Evolutionary conservation across 345 rosid species (phyloP).

Genomic region (Raphanus sativus): DNA sequence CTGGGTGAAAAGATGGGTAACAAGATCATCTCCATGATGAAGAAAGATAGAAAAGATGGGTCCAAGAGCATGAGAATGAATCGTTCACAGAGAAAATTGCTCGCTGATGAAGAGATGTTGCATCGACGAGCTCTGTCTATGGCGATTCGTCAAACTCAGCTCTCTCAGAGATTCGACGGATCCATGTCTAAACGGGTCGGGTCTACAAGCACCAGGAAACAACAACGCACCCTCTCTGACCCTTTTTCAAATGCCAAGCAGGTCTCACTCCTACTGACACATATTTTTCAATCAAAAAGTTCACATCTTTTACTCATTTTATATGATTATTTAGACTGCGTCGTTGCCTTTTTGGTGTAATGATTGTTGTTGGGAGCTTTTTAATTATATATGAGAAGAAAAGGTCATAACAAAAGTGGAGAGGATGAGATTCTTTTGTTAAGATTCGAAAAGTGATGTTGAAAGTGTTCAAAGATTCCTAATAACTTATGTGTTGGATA

Average conservation of each 20-base stretch:
- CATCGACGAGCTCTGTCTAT: constrained; percentile 92
- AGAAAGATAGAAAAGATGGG: constrained; percentile 64
- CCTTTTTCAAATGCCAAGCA: constrained; percentile 73
- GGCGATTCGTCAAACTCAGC: constrained; percentile 85
- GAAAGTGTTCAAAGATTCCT: constrained; percentile 7
- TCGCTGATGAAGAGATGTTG: constrained; percentile 81
- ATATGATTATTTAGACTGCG: constrained; percentile 2
- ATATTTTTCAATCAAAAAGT: background rate
- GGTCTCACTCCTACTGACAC: constrained; percentile 40
- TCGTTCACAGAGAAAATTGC: constrained; percentile 79
- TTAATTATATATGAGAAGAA: constrained; percentile 11
- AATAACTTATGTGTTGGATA: no score
- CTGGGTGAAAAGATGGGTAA: constrained; percentile 70
- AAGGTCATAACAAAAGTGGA: constrained; percentile 28
- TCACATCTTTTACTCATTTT: constrained; percentile 17
- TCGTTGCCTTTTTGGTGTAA: constrained; percentile 19
- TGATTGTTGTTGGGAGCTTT: constrained; percentile 18
- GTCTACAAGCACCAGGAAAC: constrained; percentile 69
- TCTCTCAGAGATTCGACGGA: constrained; percentile 94
- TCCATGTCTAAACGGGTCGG: constrained; percentile 94
- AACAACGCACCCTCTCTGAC: constrained; percentile 62
- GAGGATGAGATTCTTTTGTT: constrained; percentile 2
- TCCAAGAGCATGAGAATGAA: constrained; percentile 79
- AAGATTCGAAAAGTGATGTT: background rate
- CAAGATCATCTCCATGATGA: constrained; percentile 63